Evolutionary conservation across 108 stramenopile genomes (phyloP).

Genomic region (Cyclotella sp.): DNA sequence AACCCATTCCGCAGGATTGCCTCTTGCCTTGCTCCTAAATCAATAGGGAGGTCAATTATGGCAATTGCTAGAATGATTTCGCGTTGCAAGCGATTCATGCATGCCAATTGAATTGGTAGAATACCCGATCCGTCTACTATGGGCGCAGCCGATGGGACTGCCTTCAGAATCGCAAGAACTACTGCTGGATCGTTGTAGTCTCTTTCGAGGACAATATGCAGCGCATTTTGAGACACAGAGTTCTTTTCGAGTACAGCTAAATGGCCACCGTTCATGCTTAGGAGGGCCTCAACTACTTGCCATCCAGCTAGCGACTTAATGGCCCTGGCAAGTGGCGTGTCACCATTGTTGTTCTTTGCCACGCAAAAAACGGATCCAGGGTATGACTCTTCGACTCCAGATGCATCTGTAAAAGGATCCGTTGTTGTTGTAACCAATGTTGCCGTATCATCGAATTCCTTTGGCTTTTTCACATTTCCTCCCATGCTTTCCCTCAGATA

Average conservation of each 20-base stretch:
- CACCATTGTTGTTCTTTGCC: conserved; percentile 69
- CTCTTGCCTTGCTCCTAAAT: conserved; percentile 63
- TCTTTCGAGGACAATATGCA: conserved; percentile 70
- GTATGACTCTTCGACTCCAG: conserved; percentile 17
- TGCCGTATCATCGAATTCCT: conserved; percentile 53
- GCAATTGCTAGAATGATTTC: conserved; percentile 83
- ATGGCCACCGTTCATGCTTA: conserved; percentile 64
- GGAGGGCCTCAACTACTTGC: conserved; percentile 76
- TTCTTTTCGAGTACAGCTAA: conserved; percentile 58
- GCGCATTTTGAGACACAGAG: conserved; percentile 60
- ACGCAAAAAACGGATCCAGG: conserved; percentile 10
- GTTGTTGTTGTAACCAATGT: conserved; percentile 34
- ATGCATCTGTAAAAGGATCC: conserved; percentile 23
- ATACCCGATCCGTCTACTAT: conserved; percentile 62
- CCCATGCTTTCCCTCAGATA: conserved; percentile 24
- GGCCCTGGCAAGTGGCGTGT: conserved; percentile 71
- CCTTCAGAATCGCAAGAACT: conserved; percentile 76
- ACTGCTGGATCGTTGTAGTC: conserved; percentile 68
- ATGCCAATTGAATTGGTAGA: conserved; percentile 83
- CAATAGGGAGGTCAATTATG: conserved; percentile 82
- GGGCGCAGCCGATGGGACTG: conserved; percentile 63
- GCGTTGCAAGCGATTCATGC: conserved; percentile 65
- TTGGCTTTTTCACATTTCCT: conserved; percentile 26
- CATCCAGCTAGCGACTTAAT: conserved; percentile 68
- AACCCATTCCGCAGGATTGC: conserved; percentile 53